phyloP scores from a whole-genome alignment of 2,329 filamentous ascomycete genomes.

The Talaromyces sp. region DNA sequence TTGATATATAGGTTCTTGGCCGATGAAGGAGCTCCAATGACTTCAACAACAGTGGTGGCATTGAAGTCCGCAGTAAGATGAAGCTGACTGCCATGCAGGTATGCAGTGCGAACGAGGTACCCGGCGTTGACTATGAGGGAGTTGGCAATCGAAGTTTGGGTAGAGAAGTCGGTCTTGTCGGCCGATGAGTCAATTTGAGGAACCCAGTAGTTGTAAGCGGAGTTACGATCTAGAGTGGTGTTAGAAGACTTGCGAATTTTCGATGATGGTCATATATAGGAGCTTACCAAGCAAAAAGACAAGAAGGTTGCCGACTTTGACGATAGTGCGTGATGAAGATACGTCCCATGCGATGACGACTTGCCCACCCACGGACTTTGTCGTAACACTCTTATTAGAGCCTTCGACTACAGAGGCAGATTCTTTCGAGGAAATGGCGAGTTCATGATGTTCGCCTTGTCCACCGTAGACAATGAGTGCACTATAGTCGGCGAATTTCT shows the following conservation, averaged over 20 bases:
- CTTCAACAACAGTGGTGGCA: slow-evolving; percentile 59
- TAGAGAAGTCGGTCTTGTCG: slow-evolving; percentile 22
- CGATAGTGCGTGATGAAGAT: slow-evolving; percentile 40
- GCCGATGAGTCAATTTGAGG: slow-evolving; percentile 28
- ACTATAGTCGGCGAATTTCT: slow-evolving; percentile 55
- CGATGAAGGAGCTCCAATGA: slow-evolving; percentile 57
- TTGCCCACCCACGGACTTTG: slow-evolving; percentile 21
- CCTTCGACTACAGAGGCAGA: slow-evolving; percentile 29
- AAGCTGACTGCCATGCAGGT: slow-evolving; percentile 51
- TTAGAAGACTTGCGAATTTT: background rate
- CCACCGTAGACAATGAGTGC: slow-evolving; percentile 38
- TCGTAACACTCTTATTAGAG: slow-evolving; percentile 21
- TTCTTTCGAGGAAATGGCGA: slow-evolving; percentile 27
- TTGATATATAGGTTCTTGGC: slow-evolving; percentile 60
- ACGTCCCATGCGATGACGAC: slow-evolving; percentile 49
- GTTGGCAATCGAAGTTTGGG: slow-evolving; percentile 16
- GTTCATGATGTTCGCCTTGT: slow-evolving; percentile 34
- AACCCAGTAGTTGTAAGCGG: slow-evolving; percentile 42
- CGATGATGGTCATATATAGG: background rate
- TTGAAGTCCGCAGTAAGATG: slow-evolving; percentile 68
- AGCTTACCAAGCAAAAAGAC: slow-evolving; percentile 51
- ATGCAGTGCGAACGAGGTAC: slow-evolving; percentile 44
- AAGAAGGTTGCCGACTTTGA: slow-evolving; percentile 40
- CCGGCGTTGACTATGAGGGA: slow-evolving; percentile 39
- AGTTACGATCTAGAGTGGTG: slow-evolving; percentile 43